Conservation (phyloP, 306 rosid genomes). For the Vigna nakashimae region DNA sequence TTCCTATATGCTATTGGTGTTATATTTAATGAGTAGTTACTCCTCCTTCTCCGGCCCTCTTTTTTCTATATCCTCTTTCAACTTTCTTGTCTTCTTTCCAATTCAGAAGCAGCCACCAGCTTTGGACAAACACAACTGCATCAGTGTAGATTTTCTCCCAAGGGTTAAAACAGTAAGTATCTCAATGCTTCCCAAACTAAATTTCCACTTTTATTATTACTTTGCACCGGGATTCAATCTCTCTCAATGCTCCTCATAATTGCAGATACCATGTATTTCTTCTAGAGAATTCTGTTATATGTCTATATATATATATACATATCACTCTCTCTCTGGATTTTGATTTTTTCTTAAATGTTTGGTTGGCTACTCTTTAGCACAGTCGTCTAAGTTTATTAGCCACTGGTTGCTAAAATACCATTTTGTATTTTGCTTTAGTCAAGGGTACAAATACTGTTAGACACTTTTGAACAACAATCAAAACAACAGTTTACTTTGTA, state of each 20-base stretch:
- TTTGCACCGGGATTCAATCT: constrained; percentile 3
- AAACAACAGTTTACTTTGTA: constrained; percentile 7
- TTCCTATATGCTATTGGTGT: not conserved
- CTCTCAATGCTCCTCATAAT: constrained; percentile 25
- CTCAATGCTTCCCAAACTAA: not conserved
- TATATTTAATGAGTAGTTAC: constrained; percentile 31
- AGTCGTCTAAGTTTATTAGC: not conserved
- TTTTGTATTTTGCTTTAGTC: not conserved
- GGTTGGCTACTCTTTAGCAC: constrained; percentile 15
- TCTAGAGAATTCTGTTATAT: not conserved
- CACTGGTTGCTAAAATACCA: not conserved
- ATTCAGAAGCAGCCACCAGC: constrained; percentile 39
- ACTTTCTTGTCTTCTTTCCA: constrained; percentile 43
- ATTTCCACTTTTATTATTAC: not conserved
- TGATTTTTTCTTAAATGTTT: not conserved
- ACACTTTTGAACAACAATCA: constrained; percentile 11
- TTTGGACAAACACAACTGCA: not conserved
- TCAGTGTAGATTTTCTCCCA: not conserved
- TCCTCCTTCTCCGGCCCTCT: not conserved
- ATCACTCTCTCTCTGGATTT: not conserved
- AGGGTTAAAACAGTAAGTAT: constrained; percentile 28
- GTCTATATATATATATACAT: too few relatives aligned
- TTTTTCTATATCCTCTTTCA: not conserved
- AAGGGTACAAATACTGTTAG: not conserved
- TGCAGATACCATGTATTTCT: not conserved